Base-by-base conservation (phyloP, 148 eudicot genomes). In the Camellia lanceoleosa region DNA sequence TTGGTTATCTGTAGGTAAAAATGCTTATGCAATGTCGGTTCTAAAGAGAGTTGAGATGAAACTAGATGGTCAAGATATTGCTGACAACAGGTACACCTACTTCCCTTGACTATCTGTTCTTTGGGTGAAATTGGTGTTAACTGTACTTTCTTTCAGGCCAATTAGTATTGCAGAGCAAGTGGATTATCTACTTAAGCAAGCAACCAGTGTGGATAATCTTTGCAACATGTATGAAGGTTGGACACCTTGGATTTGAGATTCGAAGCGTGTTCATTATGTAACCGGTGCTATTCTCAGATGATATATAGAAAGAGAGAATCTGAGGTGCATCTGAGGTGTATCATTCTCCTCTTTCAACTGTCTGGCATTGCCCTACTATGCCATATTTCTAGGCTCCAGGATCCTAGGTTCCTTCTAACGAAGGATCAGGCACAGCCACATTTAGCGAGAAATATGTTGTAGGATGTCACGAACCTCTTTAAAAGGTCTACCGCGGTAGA, bases 161-260 rank as follows among this genome's bases (percentile, higher is more conserved):
- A 80, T 91, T 42, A 92, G 88, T 84, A 81, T 87, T 75, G 85
- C 88, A 51, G 99, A 96, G 85, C 99, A 96, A 88, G 99, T 96
- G 63, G 97, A 96, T 77, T 88, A 87, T 87, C 90, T 96, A 80
- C 86, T 96, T 76, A 92, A 93, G 91, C 99, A 93, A 91, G 98
- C 99, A 43, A 96, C 98, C 54, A 92, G 92, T 76, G 75, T 88
- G 78, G 99, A 96, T 88, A 96, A 96, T 79, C 98, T 94, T 76
- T 96, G 99, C 89, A 96, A 91, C 83, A 96, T 96, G 99, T 96
- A 96, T 64, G 99, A 96, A 88, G 99, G 99, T 72, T 96, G 99
- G 99, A 96, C 99, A 74, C 95, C 99, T 58, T 96, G 99, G 99
- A 93, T 96, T 82, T 96, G 88, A 94, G 59, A 54, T 73, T 44